phyloP scores from a whole-genome alignment of 257 asterid genomes.

The Penstemon newberryi region DNA sequence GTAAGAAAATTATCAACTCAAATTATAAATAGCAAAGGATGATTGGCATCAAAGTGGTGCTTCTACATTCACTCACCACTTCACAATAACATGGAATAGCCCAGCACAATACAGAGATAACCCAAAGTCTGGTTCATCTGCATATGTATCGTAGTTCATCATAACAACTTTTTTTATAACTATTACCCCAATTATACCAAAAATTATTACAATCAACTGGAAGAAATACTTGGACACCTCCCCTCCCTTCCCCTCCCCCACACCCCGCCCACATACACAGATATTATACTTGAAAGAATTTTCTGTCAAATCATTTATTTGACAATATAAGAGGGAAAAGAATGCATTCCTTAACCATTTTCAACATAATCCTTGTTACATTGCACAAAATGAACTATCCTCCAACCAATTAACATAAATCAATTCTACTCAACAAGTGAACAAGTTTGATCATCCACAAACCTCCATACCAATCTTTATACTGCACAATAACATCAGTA shows the following conservation, averaged over 20 bases:
- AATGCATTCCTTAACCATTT: too few species aligned
- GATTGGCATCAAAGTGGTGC: background rate
- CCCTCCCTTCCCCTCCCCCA: too few species aligned
- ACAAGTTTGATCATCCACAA: background rate
- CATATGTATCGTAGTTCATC: background rate
- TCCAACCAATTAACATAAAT: background rate
- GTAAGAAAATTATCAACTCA: slow-evolving; percentile 3
- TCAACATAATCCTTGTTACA: too few species aligned
- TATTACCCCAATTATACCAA: too few species aligned
- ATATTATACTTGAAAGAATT: too few species aligned
- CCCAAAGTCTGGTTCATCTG: background rate
- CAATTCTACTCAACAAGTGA: background rate
- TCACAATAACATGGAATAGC: slow-evolving; percentile 1
- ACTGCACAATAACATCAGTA: background rate
- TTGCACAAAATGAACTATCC: too few species aligned
- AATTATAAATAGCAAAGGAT: background rate
- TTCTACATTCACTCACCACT: slow-evolving; percentile 13
- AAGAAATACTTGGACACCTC: too few species aligned
- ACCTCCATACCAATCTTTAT: background rate
- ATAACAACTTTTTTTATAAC: background rate
- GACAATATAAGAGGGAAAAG: too few species aligned
- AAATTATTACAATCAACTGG: too few species aligned
- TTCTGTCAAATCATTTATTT: too few species aligned
- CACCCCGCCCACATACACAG: too few species aligned
- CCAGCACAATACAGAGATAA: background rate